phyloP scores from a whole-genome alignment of 352 stramenopile species.

The Pythium graminicola region DNA sequence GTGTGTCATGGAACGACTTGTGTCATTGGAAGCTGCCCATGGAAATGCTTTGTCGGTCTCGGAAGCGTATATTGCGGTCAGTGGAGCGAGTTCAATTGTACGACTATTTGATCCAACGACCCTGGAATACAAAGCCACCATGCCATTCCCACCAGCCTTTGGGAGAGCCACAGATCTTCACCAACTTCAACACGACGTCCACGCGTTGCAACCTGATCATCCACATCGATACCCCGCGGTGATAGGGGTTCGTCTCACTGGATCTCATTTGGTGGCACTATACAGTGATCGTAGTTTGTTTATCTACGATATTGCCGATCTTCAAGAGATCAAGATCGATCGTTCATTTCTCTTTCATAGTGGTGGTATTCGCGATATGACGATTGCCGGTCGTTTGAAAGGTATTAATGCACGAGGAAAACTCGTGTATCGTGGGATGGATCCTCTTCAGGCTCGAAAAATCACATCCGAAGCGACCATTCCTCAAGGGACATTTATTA shows the following conservation, averaged over 20 bases:
- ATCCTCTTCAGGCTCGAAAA: conserved; percentile 13
- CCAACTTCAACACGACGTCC: neutral
- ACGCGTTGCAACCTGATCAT: conserved; percentile 40
- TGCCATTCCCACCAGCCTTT: conserved; percentile 73
- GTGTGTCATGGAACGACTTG: conserved; percentile 66
- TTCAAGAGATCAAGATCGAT: conserved; percentile 40
- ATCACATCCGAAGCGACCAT: conserved; percentile 22
- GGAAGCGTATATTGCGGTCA: conserved; percentile 61
- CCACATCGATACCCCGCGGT: conserved; percentile 50
- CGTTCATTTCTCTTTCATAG: conserved; percentile 82
- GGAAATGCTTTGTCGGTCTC: conserved; percentile 75
- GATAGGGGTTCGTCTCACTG: conserved; percentile 53
- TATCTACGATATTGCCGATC: conserved; percentile 59
- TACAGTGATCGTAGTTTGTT: conserved; percentile 82
- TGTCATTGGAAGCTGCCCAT: conserved; percentile 53
- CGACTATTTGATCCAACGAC: conserved; percentile 67
- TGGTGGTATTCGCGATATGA: conserved; percentile 56
- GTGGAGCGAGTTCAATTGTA: conserved; percentile 54
- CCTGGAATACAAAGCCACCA: conserved; percentile 61
- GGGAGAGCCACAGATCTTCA: conserved; percentile 32
- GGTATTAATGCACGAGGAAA: conserved; percentile 57
- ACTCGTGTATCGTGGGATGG: conserved; percentile 33
- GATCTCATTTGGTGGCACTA: conserved; percentile 51
- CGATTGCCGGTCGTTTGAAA: conserved; percentile 39
- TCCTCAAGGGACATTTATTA: conserved; percentile 72